These are phyloP conservation scores for Lycium barbarum DNA, from an alignment of 257 asterid species.

Conservation along the genomic window DNA sequence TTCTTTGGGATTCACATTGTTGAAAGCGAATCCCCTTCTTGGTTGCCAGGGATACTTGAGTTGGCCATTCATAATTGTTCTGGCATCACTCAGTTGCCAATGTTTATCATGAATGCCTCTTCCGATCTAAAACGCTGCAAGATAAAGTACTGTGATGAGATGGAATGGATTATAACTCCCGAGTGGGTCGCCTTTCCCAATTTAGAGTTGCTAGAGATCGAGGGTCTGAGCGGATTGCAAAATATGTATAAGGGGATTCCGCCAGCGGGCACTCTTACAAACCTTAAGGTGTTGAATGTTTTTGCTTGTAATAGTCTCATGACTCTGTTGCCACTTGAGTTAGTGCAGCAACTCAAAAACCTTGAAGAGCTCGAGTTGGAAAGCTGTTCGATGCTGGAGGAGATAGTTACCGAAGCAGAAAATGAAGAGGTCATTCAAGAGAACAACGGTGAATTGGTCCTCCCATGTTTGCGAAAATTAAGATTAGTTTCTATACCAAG, in stretches of 20 bases:
- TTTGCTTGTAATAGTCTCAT: conserved; percentile 33
- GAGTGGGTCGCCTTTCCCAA: conserved; percentile 30
- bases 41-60: conserved; percentile 37
- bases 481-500: too few relatives aligned
- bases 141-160: conserved; percentile 27
- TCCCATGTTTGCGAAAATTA: conserved; percentile 21
- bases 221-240: conserved; percentile 32
- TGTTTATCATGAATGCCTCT: conserved; percentile 27
- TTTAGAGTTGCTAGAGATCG: conserved; percentile 39
- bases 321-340: conserved; percentile 35
- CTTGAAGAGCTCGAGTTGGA: conserved; percentile 34
- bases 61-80: conserved; percentile 30
- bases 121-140: conserved; percentile 27
- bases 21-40: background rate
- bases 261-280: conserved; percentile 29
- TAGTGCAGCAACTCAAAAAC: conserved; percentile 32
- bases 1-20: conserved; percentile 30
- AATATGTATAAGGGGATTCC: conserved; percentile 31
- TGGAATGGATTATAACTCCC: conserved; percentile 36
- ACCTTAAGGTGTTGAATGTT: conserved; percentile 38
- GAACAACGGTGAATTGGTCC: conserved; percentile 20
- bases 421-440: conserved; percentile 10
- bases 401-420: conserved; percentile 25
- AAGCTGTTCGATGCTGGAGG: conserved; percentile 31
- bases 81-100: conserved; percentile 34